phyloP scores from a whole-genome alignment of 768 basidiomycete species.

The Leccinum arenicola region DNA sequence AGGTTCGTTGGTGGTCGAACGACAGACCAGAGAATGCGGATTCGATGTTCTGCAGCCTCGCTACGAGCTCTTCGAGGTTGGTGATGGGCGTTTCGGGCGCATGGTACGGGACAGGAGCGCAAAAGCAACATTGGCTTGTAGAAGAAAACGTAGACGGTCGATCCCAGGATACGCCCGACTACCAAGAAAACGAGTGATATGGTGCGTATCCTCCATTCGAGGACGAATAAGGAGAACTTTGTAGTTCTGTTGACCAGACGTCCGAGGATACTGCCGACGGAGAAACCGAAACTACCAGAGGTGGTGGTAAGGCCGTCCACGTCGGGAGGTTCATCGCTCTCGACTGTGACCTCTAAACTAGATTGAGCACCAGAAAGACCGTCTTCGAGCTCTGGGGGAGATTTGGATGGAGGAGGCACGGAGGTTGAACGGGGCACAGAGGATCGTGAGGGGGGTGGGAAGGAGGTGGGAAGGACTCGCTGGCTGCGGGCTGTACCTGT shows the following conservation, averaged over 20 bases:
- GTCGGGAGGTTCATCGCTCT: slow-evolving; percentile 62
- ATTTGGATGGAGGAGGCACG: slow-evolving; percentile 39
- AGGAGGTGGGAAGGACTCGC: slow-evolving; percentile 33
- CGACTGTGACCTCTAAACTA: slow-evolving; percentile 61
- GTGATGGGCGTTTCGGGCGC: slow-evolving; percentile 58
- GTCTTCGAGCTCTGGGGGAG: slow-evolving; percentile 16
- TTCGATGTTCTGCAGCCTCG: slow-evolving; percentile 63
- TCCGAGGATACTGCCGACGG: slow-evolving; percentile 47
- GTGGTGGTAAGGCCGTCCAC: no score
- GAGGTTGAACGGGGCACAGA: slow-evolving; percentile 38
- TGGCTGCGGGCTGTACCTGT: slow-evolving; percentile 34
- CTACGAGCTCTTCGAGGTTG: slow-evolving; percentile 64
- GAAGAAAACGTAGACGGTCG: slow-evolving; percentile 45
- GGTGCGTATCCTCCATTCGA: slow-evolving; percentile 24
- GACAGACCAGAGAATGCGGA: slow-evolving; percentile 58
- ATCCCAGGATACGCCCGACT: slow-evolving; percentile 49
- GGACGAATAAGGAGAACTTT: slow-evolving; percentile 29
- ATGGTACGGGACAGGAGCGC: slow-evolving; percentile 39
- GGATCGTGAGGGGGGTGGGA: slow-evolving; percentile 36
- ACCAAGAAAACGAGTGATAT: slow-evolving; percentile 40
- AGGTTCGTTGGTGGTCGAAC: slow-evolving; percentile 49
- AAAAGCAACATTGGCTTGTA: slow-evolving; percentile 44
- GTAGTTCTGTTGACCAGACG: slow-evolving; percentile 37
- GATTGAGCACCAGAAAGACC: slow-evolving; percentile 41
- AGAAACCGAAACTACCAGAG: slow-evolving; percentile 33